Conservation (phyloP, 2,329 filamentous ascomycete species). For the Sporothrix sp. region DNA sequence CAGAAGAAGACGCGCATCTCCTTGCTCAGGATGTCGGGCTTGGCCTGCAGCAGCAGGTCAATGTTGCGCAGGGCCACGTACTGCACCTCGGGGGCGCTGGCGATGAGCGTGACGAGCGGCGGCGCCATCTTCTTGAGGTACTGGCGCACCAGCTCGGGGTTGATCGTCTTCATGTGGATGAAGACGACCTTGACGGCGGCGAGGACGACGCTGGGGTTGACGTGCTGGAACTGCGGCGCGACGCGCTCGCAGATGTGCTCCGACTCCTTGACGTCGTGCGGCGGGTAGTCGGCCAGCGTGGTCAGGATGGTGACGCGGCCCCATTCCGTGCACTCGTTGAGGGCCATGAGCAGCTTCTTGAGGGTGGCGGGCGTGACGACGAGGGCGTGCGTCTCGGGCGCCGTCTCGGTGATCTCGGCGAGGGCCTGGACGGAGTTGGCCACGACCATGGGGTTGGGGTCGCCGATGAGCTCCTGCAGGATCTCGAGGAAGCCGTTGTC, state of each 20-base stretch:
- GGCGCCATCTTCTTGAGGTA: slow-evolving; percentile 99
- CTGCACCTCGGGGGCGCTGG: slow-evolving; percentile 92
- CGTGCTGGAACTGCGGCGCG: slow-evolving; percentile 93
- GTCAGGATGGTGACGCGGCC: slow-evolving; percentile 87
- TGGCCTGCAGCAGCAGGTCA: slow-evolving; percentile 87
- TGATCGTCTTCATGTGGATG: slow-evolving; percentile 83
- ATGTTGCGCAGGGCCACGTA: slow-evolving; percentile 96
- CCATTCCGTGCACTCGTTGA: slow-evolving; percentile 99
- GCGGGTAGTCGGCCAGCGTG: slow-evolving; percentile 79
- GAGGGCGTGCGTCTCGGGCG: slow-evolving; percentile 82
- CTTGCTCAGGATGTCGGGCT: slow-evolving; percentile 93
- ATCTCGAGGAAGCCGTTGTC: slow-evolving; percentile 95
- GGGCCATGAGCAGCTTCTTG: slow-evolving; percentile 91
- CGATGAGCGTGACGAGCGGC: slow-evolving; percentile 87
- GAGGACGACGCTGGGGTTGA: slow-evolving; percentile 92
- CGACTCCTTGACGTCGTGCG: slow-evolving; percentile 83
- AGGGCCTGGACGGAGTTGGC: slow-evolving; percentile 94
- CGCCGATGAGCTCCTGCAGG: slow-evolving; percentile 89
- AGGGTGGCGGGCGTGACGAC: slow-evolving; percentile 71
- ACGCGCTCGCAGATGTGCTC: slow-evolving; percentile 98
- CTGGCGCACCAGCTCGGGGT: slow-evolving; percentile 65
- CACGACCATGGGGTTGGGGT: slow-evolving; percentile 98
- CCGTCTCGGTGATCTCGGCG: slow-evolving; percentile 79
- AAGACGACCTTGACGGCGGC: slow-evolving; percentile 98
- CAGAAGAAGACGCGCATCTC: slow-evolving; percentile 98